phyloP scores from a whole-genome alignment of 306 rosid genomes.

The Fagus crenata region DNA sequence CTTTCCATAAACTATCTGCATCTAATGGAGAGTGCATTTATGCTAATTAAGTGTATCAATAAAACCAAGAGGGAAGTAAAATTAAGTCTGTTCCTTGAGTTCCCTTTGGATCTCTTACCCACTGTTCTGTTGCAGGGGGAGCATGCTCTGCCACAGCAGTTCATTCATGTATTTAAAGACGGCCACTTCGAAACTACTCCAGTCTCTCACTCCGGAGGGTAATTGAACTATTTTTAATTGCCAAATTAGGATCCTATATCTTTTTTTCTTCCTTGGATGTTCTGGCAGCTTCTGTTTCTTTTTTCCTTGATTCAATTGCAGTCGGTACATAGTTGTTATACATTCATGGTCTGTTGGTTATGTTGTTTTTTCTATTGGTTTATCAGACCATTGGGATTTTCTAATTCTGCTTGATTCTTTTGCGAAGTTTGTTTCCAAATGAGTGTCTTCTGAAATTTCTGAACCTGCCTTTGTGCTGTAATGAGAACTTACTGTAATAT shows the following conservation, averaged over 20 bases:
- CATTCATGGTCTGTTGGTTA: conserved; percentile 28
- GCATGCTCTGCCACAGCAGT: conserved; percentile 95
- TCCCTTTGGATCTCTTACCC: background rate
- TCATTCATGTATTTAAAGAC: conserved; percentile 61
- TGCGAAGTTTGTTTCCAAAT: conserved; percentile 34
- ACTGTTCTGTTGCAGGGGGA: conserved; percentile 61
- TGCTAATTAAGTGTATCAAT: background rate
- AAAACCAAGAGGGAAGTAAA: conserved; percentile 6
- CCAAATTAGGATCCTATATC: conserved; percentile 28
- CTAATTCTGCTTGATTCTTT: conserved; percentile 18
- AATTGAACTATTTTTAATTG: conserved; percentile 32
- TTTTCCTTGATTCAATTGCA: conserved; percentile 45
- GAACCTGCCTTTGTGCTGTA: conserved; percentile 22
- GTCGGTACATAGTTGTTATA: conserved; percentile 33
- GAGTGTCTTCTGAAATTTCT: conserved; percentile 32
- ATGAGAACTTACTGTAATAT: conserved; percentile 18
- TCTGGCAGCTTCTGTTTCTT: conserved; percentile 40
- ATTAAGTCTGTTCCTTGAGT: conserved; percentile 4
- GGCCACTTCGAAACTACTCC: conserved; percentile 84
- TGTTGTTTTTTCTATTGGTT: conserved; percentile 34
- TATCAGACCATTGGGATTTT: conserved; percentile 31
- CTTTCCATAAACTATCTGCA: background rate
- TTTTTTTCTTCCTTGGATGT: conserved; percentile 37
- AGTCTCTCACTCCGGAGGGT: conserved; percentile 97
- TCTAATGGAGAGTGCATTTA: background rate